Conservation (phyloP, 306 rosid species). For the Begonia masoniana region DNA sequence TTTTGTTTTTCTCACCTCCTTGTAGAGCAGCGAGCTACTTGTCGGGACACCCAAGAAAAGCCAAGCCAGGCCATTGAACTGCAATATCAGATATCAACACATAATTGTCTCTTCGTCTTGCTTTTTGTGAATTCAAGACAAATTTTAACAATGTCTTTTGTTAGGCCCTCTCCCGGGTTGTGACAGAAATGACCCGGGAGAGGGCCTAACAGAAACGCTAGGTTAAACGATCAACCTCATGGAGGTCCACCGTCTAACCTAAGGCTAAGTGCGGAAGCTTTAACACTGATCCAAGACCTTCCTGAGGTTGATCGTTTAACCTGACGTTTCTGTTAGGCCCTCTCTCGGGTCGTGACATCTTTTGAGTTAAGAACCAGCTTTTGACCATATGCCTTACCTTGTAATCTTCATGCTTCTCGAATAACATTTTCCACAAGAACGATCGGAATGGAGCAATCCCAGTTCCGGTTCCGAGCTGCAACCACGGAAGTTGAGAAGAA, state of each 20-base stretch:
- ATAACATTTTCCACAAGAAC: conserved; percentile 94
- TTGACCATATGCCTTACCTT: conserved; percentile 24
- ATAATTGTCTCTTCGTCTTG: too few species aligned
- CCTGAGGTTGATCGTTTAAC: too few species aligned
- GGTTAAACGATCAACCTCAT: too few species aligned
- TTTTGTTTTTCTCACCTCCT: conserved; percentile 52
- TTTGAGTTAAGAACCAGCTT: background rate
- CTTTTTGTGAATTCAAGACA: background rate
- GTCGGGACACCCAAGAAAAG: conserved; percentile 99
- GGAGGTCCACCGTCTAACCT: too few species aligned
- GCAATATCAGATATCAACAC: background rate
- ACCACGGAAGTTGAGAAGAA: background rate
- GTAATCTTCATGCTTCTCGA: conserved; percentile 90
- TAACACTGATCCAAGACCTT: too few species aligned
- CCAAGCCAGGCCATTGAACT: conserved; percentile 99
- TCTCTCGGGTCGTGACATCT: too few species aligned
- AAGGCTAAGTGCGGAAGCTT: too few species aligned
- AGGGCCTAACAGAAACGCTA: too few species aligned
- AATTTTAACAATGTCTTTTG: background rate
- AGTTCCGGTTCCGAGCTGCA: conserved; percentile 94
- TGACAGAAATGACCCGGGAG: too few species aligned
- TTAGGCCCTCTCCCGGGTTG: too few species aligned
- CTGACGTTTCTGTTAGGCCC: too few species aligned
- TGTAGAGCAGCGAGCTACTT: conserved; percentile 88
- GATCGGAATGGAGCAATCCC: conserved; percentile 96